These are phyloP conservation scores for Pseudocercospora macadamiae DNA, from an alignment of 2,329 filamentous ascomycete genomes.

Conservation along the genomic window DNA sequence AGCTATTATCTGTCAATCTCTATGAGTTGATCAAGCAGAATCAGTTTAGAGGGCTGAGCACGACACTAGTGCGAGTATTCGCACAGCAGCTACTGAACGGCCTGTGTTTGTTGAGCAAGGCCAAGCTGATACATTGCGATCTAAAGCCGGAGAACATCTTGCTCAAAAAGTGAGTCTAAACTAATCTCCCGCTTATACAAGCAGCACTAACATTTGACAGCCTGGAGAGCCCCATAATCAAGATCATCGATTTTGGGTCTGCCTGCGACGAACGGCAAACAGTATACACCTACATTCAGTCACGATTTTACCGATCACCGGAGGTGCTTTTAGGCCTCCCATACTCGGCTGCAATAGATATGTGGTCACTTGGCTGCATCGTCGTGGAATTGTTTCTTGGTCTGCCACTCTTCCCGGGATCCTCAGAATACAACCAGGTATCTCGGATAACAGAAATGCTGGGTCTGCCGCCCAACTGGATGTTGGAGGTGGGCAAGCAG, in stretches of 20 bases:
- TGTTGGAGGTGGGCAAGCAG: slow-evolving; percentile 99
- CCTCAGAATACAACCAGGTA: slow-evolving; percentile 98
- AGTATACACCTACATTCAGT: slow-evolving; percentile 99
- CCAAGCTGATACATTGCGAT: slow-evolving; percentile 95
- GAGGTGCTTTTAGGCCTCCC: slow-evolving; percentile 94
- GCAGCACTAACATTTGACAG: slow-evolving; percentile 41
- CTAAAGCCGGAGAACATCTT: slow-evolving; percentile 97
- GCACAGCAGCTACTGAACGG: slow-evolving; percentile 95
- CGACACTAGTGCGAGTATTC: slow-evolving; percentile 94
- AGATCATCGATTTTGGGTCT: slow-evolving; percentile 99
- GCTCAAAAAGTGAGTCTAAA: slow-evolving; percentile 74
- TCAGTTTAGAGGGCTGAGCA: slow-evolving; percentile 95
- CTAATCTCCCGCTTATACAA: neutral
- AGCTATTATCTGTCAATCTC: slow-evolving; percentile 92
- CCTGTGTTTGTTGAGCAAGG: slow-evolving; percentile 89
- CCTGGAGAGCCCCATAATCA: slow-evolving; percentile 97
- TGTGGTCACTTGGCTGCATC: slow-evolving; percentile 99
- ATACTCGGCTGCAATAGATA: slow-evolving; percentile 98
- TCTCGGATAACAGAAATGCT: slow-evolving; percentile 98
- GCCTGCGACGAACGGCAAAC: slow-evolving; percentile 98
- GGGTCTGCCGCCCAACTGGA: slow-evolving; percentile 94
- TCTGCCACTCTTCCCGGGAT: slow-evolving; percentile 90
- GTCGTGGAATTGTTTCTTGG: slow-evolving; percentile 97
- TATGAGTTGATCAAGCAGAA: slow-evolving; percentile 99
- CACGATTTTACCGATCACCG: slow-evolving; percentile 94